phyloP scores from a whole-genome alignment of 495 filamentous ascomycete species.

The Aspergillus indologenus region DNA sequence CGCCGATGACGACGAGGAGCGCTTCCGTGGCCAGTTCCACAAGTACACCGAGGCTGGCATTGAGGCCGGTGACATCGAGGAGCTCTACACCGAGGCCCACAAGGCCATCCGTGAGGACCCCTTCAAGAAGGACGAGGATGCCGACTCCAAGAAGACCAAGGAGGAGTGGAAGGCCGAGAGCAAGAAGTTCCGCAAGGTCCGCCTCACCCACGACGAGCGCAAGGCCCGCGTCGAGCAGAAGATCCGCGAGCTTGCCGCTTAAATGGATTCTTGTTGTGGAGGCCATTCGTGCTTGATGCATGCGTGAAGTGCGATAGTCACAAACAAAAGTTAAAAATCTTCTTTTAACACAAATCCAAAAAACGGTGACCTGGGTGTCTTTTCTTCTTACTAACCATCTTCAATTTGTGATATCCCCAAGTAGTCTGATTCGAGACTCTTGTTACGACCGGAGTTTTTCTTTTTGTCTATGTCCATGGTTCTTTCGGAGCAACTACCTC shows the following conservation, averaged over 20 bases:
- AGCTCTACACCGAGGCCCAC: slow-evolving; percentile 92
- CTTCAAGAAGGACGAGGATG: slow-evolving; percentile 87
- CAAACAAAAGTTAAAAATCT: slow-evolving; percentile 17
- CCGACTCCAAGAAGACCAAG: slow-evolving; percentile 83
- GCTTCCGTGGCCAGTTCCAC: slow-evolving; percentile 95
- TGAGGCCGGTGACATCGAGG: slow-evolving; percentile 96
- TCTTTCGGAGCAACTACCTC: slow-evolving; percentile 12
- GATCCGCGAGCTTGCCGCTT: slow-evolving; percentile 64
- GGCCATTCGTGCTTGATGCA: slow-evolving; percentile 24
- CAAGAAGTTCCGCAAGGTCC: slow-evolving; percentile 74
- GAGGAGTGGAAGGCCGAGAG: slow-evolving; percentile 95
- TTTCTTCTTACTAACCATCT: background rate
- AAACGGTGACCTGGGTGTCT: background rate
- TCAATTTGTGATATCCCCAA: background rate
- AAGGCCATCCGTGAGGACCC: slow-evolving; percentile 96
- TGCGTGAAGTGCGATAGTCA: slow-evolving; percentile 28
- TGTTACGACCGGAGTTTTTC: slow-evolving; percentile 1
- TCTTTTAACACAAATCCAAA: slow-evolving; percentile 12
- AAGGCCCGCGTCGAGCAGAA: slow-evolving; percentile 76
- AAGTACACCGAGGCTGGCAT: slow-evolving; percentile 95
- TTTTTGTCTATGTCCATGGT: slow-evolving; percentile 16
- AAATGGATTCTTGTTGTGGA: slow-evolving; percentile 23
- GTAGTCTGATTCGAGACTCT: background rate
- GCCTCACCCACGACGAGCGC: slow-evolving; percentile 79
- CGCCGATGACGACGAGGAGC: slow-evolving; percentile 99